These are phyloP conservation scores for Oryza longistaminata DNA, from an alignment of 176 grass and related monocot species.

Conservation along the genomic window DNA sequence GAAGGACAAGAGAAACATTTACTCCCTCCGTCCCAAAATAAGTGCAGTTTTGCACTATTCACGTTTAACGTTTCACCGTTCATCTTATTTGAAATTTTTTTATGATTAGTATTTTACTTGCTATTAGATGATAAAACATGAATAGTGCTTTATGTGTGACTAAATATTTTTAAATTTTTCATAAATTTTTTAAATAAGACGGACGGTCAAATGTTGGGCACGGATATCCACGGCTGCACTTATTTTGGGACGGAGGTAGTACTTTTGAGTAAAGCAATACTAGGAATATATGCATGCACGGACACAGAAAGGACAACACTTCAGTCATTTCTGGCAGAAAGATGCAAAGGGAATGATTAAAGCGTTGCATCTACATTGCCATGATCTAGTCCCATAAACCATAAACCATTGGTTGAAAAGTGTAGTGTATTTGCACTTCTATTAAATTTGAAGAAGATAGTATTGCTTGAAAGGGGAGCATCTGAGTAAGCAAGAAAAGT, in stretches of 20 bases:
- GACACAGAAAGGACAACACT: constrained; percentile 45
- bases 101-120: no score
- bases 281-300: constrained; percentile 81
- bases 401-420: constrained; percentile 9
- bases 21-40: neutral
- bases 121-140: no score
- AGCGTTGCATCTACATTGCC: constrained; percentile 12
- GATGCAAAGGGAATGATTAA: constrained; percentile 39
- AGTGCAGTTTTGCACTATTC: no score
- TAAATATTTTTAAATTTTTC: no score
- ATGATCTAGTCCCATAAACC: constrained; percentile 5
- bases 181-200: no score
- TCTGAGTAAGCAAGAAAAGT: neutral
- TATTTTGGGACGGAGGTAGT: no score
- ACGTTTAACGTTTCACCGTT: no score
- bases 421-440: constrained; percentile 17
- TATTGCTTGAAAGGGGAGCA: constrained; percentile 16
- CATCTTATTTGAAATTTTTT: no score
- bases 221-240: no score
- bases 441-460: neutral
- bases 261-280: constrained; percentile 56
- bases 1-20: constrained; percentile 39
- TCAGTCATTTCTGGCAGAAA: constrained; percentile 52
- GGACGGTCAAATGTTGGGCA: no score
- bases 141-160: no score